phyloP scores from a whole-genome alignment of 2,329 filamentous ascomycete genomes.

The Tolypocladium sp. region DNA sequence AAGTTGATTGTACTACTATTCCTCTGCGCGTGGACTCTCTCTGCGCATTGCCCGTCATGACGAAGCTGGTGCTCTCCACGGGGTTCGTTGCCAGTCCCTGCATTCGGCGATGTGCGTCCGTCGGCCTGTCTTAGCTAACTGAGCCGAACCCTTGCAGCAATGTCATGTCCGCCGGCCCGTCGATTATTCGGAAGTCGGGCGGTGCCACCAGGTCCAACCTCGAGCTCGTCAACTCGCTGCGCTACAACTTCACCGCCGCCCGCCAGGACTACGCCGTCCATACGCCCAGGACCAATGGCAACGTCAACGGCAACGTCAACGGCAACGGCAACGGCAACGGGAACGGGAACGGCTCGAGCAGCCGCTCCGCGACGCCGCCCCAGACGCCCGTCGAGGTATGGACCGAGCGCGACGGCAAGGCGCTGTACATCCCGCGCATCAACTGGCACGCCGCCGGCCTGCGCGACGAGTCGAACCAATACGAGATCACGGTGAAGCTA shows the following conservation, averaged over 20 bases:
- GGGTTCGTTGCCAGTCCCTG: slow-evolving; percentile 49
- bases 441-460: slow-evolving; percentile 64
- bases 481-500: slow-evolving; percentile 91
- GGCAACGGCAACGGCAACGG: slow-evolving; percentile 22
- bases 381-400: slow-evolving; percentile 40
- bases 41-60: slow-evolving; percentile 33
- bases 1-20: background rate
- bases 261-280: slow-evolving; percentile 49
- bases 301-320: slow-evolving; percentile 19
- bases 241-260: slow-evolving; percentile 70
- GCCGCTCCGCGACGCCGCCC: slow-evolving; percentile 13
- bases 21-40: background rate
- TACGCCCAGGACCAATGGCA: slow-evolving; percentile 19
- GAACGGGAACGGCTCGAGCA: slow-evolving; percentile 17
- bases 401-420: slow-evolving; percentile 54
- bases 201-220: slow-evolving; percentile 74
- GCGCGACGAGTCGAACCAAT: slow-evolving; percentile 71
- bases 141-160: slow-evolving; percentile 40
- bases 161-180: slow-evolving; percentile 75
- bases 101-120: background rate
- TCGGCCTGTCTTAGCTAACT: background rate
- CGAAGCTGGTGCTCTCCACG: slow-evolving; percentile 78
- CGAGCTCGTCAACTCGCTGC: slow-evolving; percentile 82
- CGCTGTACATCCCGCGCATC: slow-evolving; percentile 69
- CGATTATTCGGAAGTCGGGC: slow-evolving; percentile 71